Base-by-base conservation (phyloP, 345 rosid genomes). In the Populus deltoides region DNA sequence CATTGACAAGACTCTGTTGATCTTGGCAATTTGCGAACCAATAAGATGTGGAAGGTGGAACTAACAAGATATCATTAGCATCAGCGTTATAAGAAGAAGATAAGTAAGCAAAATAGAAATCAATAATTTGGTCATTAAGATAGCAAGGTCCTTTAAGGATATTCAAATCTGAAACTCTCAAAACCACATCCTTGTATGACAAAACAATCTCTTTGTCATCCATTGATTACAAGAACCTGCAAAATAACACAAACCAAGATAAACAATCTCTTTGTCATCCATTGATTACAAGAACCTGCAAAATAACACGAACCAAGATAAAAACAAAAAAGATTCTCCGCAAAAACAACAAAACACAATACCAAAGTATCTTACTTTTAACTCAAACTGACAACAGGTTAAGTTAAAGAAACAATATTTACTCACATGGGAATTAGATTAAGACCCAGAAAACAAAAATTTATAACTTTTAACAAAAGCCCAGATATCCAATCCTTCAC, bases 11-110 rank as follows among this genome's bases (percentile, higher is more conserved):
- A 74, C 79, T 79, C 43, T 74, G 88, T 2, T 76, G 29, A 74
- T 91, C 91, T 0, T 88, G 91, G 79, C 90, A 91, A 85, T 92
- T 91, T 24, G 90, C 66, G 77, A 93, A 82, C 99, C 98, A 92
- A 85, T 91, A 96, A 75, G 98, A 85, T 76, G 93, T 90, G 53
- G 90, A 87, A 15, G 99, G 97, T 43, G 97, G 85, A 79, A 93
- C 86, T 55, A 92, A 81, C 22, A 89, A 76, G 81, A 93, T 78
- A 69, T 90, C 87, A 47, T 47, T 47, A 47, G 51, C 51, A 11
- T 83, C 70, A 9, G 90, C 83, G 39, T 84, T 70, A 84, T 82
- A 84, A 78, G 67, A 41, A 10, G 92, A 83, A 27, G 97, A 88
- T 24, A 93, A 88, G 80, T 81, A 81, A 81, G 93, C 90, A 75